Base-by-base conservation (phyloP, 2,329 filamentous ascomycete species). In the Davidsoniella eucalypti region DNA sequence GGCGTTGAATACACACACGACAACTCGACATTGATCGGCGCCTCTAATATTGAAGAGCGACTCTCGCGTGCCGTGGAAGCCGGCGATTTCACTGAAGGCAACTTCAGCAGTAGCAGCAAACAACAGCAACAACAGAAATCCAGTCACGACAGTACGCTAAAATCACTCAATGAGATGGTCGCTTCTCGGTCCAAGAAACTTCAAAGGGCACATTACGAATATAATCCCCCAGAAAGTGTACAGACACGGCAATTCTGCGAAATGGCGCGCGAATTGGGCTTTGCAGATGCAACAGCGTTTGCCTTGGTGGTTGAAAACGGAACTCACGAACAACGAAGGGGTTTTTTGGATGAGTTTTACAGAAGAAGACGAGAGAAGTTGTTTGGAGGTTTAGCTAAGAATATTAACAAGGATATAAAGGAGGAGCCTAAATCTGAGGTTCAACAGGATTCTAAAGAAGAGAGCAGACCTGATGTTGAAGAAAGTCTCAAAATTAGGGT, bases 1-100 rank as follows among this genome's bases (percentile, higher is more conserved):
- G 92, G 92, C 2, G 88, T 98, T 0, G 81, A 92, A 59, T 98
- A 98, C 62, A 94, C 87, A 0, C 92, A 98, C 60, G 84, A 96
- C 58, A 98, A 98, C 61, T 87, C 85, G 1, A 88, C 98, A 64
- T 88, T 98, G 12, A 78, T 98, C 51, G 92, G 92, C 9, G 82
- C 86, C 1, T 92, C 84, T n/a, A 86, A 83, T 57, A 75, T 95
- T n/a, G 92, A 98, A 65, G 82, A 84, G 55, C 77, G 82, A 52
- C 75, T 98, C 4, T 88, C 84, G 43, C 80, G 80, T 17, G 78
- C 77, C 40, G 92, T 90, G 4, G 78, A 82, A 59, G 71, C 81
- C 59, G 0, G 71, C 69, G 3, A 71, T 71, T 52, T 59, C 57
- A 1, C 62, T 7, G 26, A 12, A 33, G 26, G 10, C 10, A 33